These are phyloP conservation scores for Biscutella laevigata DNA, from an alignment of 441 rosid genomes.

Conservation along the genomic window DNA sequence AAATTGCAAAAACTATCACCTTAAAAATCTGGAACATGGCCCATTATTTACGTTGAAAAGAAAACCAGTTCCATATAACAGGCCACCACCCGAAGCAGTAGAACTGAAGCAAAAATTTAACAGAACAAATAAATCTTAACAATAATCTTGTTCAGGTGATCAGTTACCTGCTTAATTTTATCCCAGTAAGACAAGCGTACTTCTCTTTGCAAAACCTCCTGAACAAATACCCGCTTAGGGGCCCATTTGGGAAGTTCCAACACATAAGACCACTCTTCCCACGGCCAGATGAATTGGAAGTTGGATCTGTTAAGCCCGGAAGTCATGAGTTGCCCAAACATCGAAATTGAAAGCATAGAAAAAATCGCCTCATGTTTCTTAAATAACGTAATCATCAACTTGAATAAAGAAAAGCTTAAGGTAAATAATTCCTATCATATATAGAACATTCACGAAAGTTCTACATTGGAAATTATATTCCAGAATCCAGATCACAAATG, in stretches of 20 bases:
- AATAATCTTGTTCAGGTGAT: neutral
- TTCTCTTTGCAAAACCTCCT: constrained; percentile 98
- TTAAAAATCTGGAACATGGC: neutral
- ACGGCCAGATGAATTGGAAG: constrained; percentile 99
- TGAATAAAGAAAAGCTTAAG: neutral
- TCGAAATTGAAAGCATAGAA: neutral
- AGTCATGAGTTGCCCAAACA: neutral
- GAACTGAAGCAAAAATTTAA: neutral
- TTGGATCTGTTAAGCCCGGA: constrained; percentile 59
- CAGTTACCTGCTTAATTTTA: constrained; percentile 83
- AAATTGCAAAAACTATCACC: neutral
- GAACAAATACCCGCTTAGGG: constrained; percentile 96
- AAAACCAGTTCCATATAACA: neutral
- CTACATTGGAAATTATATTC: neutral
- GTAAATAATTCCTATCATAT: neutral
- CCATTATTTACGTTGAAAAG: neutral
- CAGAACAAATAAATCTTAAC: neutral
- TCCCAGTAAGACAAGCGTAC: constrained; percentile 98
- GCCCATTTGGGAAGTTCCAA: constrained; percentile 97
- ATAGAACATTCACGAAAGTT: neutral
- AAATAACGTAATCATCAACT: neutral
- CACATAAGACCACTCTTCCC: constrained; percentile 99
- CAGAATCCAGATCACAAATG: neutral
- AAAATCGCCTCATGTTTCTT: neutral
- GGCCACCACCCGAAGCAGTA: neutral